phyloP scores from a whole-genome alignment of 495 filamentous ascomycete genomes.

The Neurospora sp. region DNA sequence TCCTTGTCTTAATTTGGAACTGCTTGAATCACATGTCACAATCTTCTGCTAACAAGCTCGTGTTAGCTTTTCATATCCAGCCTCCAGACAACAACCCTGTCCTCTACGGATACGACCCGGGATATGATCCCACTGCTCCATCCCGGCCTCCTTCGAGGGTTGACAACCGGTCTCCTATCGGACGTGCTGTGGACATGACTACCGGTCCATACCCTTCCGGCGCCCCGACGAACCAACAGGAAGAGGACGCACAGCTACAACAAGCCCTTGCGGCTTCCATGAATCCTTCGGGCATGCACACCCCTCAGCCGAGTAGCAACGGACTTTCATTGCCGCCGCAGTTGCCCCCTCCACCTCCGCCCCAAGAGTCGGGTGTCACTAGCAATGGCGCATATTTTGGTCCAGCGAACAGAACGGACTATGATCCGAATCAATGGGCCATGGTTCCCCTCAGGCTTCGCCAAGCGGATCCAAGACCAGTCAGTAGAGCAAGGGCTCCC shows the following conservation, averaged over 20 bases:
- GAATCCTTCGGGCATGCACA: conserved; percentile 5
- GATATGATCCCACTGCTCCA: conserved; percentile 37
- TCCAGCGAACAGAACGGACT: conserved; percentile 60
- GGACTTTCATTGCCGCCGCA: conserved; percentile 29
- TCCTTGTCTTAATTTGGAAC: background rate
- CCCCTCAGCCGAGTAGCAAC: conserved; percentile 23
- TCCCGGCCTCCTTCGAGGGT: conserved; percentile 62
- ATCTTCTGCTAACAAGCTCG: background rate
- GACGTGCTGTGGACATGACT: conserved; percentile 29
- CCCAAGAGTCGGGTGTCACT: conserved; percentile 36
- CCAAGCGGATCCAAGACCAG: conserved; percentile 19
- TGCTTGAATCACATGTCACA: background rate
- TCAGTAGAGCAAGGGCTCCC: conserved; percentile 47
- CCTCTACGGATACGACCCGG: conserved; percentile 29
- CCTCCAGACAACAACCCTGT: conserved; percentile 36
- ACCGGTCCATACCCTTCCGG: conserved; percentile 14
- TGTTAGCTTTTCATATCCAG: conserved; percentile 47
- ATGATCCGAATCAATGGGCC: conserved; percentile 68
- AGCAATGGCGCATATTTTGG: conserved; percentile 45
- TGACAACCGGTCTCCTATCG: conserved; percentile 40
- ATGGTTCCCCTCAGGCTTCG: conserved; percentile 41
- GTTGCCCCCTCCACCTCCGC: conserved; percentile 23
- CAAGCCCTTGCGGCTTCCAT: conserved; percentile 23
- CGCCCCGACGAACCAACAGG: conserved; percentile 11
- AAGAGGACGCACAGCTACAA: conserved; percentile 30